phyloP scores from a whole-genome alignment of 352 stramenopile genomes.

The Pythium biforme region DNA sequence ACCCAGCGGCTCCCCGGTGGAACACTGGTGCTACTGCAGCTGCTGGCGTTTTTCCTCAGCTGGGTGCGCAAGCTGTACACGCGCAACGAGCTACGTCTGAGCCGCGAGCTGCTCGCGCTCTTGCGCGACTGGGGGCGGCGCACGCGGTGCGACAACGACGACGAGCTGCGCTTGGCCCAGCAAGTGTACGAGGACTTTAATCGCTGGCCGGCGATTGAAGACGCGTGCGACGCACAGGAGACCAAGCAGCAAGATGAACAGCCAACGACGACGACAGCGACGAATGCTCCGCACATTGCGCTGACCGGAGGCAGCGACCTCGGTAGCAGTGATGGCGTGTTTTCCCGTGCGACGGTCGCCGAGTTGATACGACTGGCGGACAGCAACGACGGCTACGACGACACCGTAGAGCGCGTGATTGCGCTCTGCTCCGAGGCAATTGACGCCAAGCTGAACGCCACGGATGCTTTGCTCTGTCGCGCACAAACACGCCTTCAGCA shows the following conservation, averaged over 20 bases:
- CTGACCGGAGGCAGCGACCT: neutral
- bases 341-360: conserved; percentile 6
- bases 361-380: conserved; percentile 7
- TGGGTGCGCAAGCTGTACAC: conserved; percentile 48
- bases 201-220: conserved; percentile 38
- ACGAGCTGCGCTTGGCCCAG: conserved; percentile 29
- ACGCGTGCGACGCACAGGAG: neutral
- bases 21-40: conserved; percentile 36
- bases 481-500: conserved; percentile 9
- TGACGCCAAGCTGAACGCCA: conserved; percentile 14
- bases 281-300: neutral
- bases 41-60: conserved; percentile 46
- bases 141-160: conserved; percentile 21
- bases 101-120: conserved; percentile 30
- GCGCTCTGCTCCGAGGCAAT: conserved; percentile 26
- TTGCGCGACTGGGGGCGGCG: conserved; percentile 28
- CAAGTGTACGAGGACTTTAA: conserved; percentile 43
- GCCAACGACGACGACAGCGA: neutral
- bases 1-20: conserved; percentile 21
- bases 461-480: conserved; percentile 23
- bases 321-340: neutral
- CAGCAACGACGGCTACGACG: neutral
- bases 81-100: conserved; percentile 37
- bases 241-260: neutral
- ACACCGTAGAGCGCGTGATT: conserved; percentile 12